Percentiles rank a stretch among this genome's conserved stretches.
Evolutionary conservation across 352 stramenopile species (phyloP).

Genomic region (Globisporangium middletonii): DNA sequence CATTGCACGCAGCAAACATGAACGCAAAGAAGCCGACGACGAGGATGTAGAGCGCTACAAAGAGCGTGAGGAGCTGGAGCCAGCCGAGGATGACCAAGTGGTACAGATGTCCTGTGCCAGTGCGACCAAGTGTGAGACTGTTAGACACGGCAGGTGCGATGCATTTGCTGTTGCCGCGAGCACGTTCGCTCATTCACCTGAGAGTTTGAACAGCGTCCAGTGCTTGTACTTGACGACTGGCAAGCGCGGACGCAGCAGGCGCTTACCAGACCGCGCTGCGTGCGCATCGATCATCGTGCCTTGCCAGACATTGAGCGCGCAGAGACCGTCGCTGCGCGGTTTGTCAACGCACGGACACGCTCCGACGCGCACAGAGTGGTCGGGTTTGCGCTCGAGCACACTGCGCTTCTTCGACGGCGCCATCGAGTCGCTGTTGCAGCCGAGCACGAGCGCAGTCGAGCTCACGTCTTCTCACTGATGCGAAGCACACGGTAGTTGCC

Average conservation of each 20-base stretch:
- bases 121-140: too few species aligned
- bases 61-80: slow-evolving; percentile 36
- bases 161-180: background rate
- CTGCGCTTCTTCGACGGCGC: slow-evolving; percentile 38
- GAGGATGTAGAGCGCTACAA: slow-evolving; percentile 38
- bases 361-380: slow-evolving; percentile 2
- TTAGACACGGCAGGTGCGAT: background rate
- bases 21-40: slow-evolving; percentile 44
- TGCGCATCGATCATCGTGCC: slow-evolving; percentile 40
- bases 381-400: slow-evolving; percentile 15
- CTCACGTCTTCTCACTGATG: too few species aligned
- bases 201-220: slow-evolving; percentile 26
- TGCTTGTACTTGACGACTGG: slow-evolving; percentile 47
- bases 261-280: slow-evolving; percentile 10
- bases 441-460: background rate
- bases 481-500: too few species aligned
- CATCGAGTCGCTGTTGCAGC: slow-evolving; percentile 12
- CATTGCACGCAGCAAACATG: slow-evolving; percentile 32
- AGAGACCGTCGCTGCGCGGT: slow-evolving; percentile 28
- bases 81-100: slow-evolving; percentile 44
- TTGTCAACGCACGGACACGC: slow-evolving; percentile 26
- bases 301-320: slow-evolving; percentile 47
- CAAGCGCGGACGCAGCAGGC: slow-evolving; percentile 33
- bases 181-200: slow-evolving; percentile 11
- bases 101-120: slow-evolving; percentile 30